These are phyloP conservation scores for Rhodotorula sp. DNA, from an alignment of 1,284 basidiomycete species.

Conservation along the genomic window DNA sequence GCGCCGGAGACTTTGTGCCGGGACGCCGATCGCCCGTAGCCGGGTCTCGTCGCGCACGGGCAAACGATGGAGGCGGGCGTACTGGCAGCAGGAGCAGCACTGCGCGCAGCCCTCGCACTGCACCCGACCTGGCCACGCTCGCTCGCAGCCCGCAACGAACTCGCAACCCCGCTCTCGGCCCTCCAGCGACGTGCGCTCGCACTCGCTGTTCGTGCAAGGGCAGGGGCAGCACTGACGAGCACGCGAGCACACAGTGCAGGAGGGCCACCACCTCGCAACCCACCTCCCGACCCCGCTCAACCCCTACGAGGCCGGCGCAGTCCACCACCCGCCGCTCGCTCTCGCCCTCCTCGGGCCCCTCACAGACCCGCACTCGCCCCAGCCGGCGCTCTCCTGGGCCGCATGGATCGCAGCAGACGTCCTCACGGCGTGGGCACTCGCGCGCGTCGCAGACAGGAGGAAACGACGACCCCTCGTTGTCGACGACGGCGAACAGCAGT, in stretches of 20 bases:
- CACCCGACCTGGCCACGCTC: not conserved
- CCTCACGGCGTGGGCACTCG: conserved; percentile 65
- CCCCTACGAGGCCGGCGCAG: conserved; percentile 80
- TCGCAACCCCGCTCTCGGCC: conserved; percentile 79
- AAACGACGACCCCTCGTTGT: conserved; percentile 10
- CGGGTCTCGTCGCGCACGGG: too few species aligned
- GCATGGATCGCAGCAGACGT: conserved; percentile 73
- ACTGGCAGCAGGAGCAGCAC: not conserved
- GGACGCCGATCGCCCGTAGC: not conserved
- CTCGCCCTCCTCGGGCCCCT: conserved; percentile 21
- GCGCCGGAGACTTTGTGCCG: not conserved
- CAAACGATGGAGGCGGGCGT: not conserved
- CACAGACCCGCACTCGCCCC: conserved; percentile 20
- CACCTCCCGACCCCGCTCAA: conserved; percentile 62
- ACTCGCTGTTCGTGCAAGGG: not conserved
- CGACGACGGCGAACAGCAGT: conserved; percentile 54
- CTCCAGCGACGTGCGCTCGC: conserved; percentile 52
- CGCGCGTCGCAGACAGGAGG: conserved; percentile 58
- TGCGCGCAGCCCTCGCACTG: conserved; percentile 1
- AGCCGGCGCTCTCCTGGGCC: conserved; percentile 65
- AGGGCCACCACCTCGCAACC: conserved; percentile 74
- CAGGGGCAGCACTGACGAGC: conserved; percentile 8
- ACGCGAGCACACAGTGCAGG: conserved; percentile 63
- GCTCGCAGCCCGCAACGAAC: conserved; percentile 53
- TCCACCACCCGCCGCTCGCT: conserved; percentile 67